Evolutionary conservation across 2,329 filamentous ascomycete genomes (phyloP), one percentile per base, ranked within the genome.

Genomic region (Sporothrix curviconia): DNA sequence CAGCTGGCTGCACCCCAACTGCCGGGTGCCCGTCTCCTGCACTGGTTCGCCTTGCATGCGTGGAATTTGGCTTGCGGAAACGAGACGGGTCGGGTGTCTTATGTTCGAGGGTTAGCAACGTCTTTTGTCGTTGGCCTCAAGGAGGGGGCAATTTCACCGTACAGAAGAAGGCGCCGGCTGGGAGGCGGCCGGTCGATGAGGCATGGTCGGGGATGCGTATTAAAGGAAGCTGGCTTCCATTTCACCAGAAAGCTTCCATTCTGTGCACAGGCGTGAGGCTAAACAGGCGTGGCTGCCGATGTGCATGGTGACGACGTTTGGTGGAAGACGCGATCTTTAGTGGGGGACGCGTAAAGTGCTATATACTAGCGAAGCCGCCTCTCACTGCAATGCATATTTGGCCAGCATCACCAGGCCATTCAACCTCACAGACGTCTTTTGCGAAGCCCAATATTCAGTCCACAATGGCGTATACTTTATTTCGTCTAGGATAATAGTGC

Each of bases 141-240:
- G 14, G 15, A 42, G 17, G 9, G 4, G 8, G 7, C n/a, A 7
- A n/a, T 4, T 22, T 4, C 3, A 15, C 19, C 55, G 12, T 46
- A 57, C 55, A 7, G 47, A 57, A 8, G 52, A 57, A 14, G 32
- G 55, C 14, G 39, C 30, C 22, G 40, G 55, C 34, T 54, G 56
- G 25, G 56, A 53, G 15, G 40, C 40, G 4, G 49, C 39, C 24
- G 55, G 55, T 22, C 15, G 50, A 14, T 30, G 50, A 43, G 37
- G 25, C 50, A 53, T 53, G 49, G 49, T 22, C n/a, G n/a, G n/a
- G n/a, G n/a, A n/a, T n/a, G n/a, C n/a, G n/a, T n/a, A n/a, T n/a
- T n/a, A n/a, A n/a, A n/a, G n/a, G n/a, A n/a, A n/a, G n/a, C n/a
- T n/a, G n/a, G n/a, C n/a, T n/a, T n/a, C n/a, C n/a, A n/a, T n/a